Conservation (phyloP, 1,139 yeast genomes). For the Geotrichum restrictum region DNA sequence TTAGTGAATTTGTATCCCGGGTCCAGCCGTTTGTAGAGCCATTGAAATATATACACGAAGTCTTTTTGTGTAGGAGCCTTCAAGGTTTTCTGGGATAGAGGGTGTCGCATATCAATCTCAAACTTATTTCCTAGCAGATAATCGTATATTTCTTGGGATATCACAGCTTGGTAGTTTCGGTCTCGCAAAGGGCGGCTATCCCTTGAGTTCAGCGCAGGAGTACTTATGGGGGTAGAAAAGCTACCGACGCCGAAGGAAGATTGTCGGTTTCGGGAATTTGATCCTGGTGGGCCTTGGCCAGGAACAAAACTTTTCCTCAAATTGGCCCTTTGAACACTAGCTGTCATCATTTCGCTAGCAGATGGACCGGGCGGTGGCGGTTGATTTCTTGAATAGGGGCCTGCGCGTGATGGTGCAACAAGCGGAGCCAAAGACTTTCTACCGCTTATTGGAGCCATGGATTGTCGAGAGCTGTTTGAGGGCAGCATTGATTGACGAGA, state of each 20-base stretch:
- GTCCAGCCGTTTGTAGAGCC: slow-evolving; percentile 70
- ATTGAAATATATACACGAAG: slow-evolving; percentile 72
- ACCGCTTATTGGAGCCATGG: slow-evolving; percentile 3
- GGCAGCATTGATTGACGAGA: slow-evolving; percentile 18
- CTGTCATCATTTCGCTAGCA: slow-evolving; percentile 16
- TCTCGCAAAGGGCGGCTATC: slow-evolving; percentile 83
- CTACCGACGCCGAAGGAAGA: slow-evolving; percentile 28
- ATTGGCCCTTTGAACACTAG: slow-evolving; percentile 16
- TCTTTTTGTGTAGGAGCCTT: slow-evolving; percentile 85
- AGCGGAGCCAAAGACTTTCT: background rate
- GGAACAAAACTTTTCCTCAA: slow-evolving; percentile 8
- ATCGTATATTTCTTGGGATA: slow-evolving; percentile 46
- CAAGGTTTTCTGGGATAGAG: slow-evolving; percentile 61
- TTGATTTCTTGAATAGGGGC: slow-evolving; percentile 14
- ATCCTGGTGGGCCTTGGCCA: slow-evolving; percentile 13
- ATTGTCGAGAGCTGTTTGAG: slow-evolving; percentile 11
- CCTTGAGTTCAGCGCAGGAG: slow-evolving; percentile 8
- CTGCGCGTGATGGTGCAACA: slow-evolving; percentile 6
- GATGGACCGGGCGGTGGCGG: slow-evolving; percentile 21
- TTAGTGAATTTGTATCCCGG: slow-evolving; percentile 71
- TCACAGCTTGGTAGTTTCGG: slow-evolving; percentile 64
- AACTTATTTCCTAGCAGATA: slow-evolving; percentile 61
- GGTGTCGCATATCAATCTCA: slow-evolving; percentile 69
- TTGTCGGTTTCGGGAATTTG: slow-evolving; percentile 22
- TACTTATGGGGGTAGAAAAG: background rate